These are phyloP conservation scores for Kwoniella botswanensis DNA, from an alignment of 768 basidiomycete species.

Conservation along the genomic window DNA sequence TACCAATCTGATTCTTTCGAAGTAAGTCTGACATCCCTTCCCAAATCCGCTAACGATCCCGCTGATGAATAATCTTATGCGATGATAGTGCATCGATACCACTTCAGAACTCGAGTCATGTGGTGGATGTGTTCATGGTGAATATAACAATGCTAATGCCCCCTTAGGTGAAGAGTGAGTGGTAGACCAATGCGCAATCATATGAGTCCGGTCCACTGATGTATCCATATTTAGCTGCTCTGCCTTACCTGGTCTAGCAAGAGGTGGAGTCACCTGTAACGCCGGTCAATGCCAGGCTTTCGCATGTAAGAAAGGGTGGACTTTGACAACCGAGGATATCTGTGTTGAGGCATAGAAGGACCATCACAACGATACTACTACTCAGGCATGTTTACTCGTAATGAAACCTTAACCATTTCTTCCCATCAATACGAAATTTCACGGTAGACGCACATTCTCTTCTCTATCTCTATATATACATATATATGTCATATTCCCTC, in stretches of 20 bases:
- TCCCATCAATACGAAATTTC: too few species aligned
- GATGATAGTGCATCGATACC: conserved; percentile 12
- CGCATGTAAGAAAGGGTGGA: conserved; percentile 21
- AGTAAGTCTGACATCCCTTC: conserved; percentile 2
- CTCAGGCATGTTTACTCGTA: too few species aligned
- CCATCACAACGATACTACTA: too few species aligned
- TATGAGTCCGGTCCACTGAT: not conserved
- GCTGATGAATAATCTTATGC: too few species aligned
- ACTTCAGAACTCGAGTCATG: conserved; percentile 15
- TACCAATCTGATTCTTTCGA: conserved; percentile 13
- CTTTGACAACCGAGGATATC: not conserved
- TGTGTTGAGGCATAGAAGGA: conserved; percentile 12
- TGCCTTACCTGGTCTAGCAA: conserved; percentile 15
- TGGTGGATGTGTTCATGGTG: conserved; percentile 6
- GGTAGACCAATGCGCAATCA: too few species aligned
- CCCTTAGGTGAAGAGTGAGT: conserved; percentile 13
- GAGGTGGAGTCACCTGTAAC: conserved; percentile 25
- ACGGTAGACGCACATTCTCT: too few species aligned
- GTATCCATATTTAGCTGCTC: conserved; percentile 18
- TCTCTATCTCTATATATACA: too few species aligned
- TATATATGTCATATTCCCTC: too few species aligned
- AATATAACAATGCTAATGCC: not conserved
- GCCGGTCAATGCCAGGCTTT: conserved; percentile 16
- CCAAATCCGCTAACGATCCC: too few species aligned
- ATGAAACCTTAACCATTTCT: too few species aligned